Evolutionary conservation across 805 yeast genomes (phyloP).

Genomic region (Maudiozyma pseudohumilis): DNA sequence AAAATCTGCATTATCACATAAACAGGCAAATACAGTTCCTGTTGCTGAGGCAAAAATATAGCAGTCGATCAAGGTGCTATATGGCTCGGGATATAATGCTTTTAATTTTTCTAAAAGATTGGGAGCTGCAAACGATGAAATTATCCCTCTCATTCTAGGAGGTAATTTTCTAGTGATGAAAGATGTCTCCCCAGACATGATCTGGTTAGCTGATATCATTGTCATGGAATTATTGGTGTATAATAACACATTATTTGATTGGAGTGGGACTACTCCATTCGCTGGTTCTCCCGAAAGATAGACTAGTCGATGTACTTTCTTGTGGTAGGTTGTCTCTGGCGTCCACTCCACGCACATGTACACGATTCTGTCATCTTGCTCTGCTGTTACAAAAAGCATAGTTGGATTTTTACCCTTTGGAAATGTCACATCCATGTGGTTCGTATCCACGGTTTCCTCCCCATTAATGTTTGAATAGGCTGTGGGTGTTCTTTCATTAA

Average conservation of each 20-base stretch:
- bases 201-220: conserved; percentile 21
- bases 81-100: conserved; percentile 1
- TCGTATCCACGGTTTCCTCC: background rate
- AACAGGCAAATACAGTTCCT: conserved; percentile 19
- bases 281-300: conserved; percentile 13
- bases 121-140: conserved; percentile 16
- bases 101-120: conserved; percentile 13
- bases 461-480: background rate
- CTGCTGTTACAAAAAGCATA: conserved; percentile 15
- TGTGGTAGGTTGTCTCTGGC: conserved; percentile 8
- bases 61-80: conserved; percentile 11
- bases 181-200: conserved; percentile 24
- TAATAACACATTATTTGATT: conserved; percentile 9
- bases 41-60: conserved; percentile 15
- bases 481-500: background rate
- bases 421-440: no score
- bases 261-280: conserved; percentile 16
- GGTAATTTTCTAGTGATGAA: conserved; percentile 7
- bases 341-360: conserved; percentile 24
- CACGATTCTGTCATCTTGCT: conserved; percentile 13
- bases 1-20: conserved; percentile 9
- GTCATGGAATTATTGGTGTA: conserved; percentile 9
- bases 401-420: conserved; percentile 1
- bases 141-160: conserved; percentile 11
- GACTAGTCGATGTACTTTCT: conserved; percentile 21